These are phyloP conservation scores for Syzygium grande DNA, from an alignment of 345 rosid species.

Conservation along the genomic window DNA sequence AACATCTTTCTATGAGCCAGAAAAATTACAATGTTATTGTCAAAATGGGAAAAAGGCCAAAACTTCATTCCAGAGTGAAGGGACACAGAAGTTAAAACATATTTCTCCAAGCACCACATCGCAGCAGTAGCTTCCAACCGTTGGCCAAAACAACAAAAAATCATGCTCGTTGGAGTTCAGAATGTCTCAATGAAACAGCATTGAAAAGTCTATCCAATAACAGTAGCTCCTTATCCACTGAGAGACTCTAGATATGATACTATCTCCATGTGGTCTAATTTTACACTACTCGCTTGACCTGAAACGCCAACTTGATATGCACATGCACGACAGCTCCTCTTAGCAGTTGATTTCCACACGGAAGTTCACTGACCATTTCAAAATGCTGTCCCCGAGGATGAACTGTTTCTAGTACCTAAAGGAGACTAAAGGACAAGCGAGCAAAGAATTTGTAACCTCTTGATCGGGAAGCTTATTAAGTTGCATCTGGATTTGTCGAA, in stretches of 20 bases:
- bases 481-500: background rate
- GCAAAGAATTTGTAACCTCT: background rate
- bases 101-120: background rate
- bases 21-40: background rate
- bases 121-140: background rate
- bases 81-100: background rate
- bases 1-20: background rate
- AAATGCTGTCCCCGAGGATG: background rate
- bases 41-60: background rate
- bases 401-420: background rate
- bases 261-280: background rate
- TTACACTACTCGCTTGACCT: background rate
- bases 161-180: background rate
- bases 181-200: background rate
- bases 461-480: background rate
- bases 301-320: background rate
- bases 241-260: background rate
- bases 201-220: background rate
- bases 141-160: background rate
- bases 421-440: background rate
- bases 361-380: background rate
- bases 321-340: background rate
- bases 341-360: background rate
- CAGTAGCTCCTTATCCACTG: background rate
- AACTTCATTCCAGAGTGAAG: background rate